Conservation (phyloP, 768 basidiomycete species). For the Lactarius akahatsu region DNA sequence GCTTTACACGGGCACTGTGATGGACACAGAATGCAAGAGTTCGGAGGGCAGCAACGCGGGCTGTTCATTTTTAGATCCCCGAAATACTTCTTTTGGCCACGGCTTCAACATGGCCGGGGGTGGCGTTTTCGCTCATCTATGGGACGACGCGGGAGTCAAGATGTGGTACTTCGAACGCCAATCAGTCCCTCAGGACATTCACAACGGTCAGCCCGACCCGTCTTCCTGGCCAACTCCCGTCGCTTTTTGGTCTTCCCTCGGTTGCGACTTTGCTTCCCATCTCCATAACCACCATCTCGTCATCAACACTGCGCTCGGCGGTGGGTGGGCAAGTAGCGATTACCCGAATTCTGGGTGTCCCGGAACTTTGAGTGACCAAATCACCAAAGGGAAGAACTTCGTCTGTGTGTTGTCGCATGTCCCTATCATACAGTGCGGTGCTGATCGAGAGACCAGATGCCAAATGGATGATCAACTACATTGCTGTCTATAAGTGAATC, state of each 20-base stretch:
- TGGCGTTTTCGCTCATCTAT: constrained; percentile 8
- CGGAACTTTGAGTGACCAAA: constrained; percentile 1
- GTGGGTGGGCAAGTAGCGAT: constrained; percentile 16
- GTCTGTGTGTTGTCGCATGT: constrained; percentile 3
- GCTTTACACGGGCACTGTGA: neutral
- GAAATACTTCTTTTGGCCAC: constrained; percentile 9
- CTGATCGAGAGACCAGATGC: constrained; percentile 15
- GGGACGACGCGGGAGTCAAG: constrained; percentile 7
- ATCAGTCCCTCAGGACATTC: constrained; percentile 20
- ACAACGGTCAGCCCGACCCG: constrained; percentile 3
- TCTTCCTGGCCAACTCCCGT: constrained; percentile 7
- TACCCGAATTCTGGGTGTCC: constrained; percentile 18
- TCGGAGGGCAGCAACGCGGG: constrained; percentile 1
- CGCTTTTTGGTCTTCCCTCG: constrained; percentile 8
- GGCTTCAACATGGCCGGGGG: constrained; percentile 16
- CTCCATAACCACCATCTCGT: constrained; percentile 11
- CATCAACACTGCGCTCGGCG: constrained; percentile 21
- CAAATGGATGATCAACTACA: constrained; percentile 17
- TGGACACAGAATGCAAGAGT: constrained; percentile 6
- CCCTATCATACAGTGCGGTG: neutral
- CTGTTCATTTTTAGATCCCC: constrained; percentile 1
- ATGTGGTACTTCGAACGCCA: constrained; percentile 17
- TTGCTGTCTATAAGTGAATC: constrained; percentile 15
- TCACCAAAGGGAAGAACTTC: constrained; percentile 13
- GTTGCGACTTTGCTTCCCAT: constrained; percentile 11